phyloP scores from a whole-genome alignment of 306 rosid species.

The Cucumis melo region DNA sequence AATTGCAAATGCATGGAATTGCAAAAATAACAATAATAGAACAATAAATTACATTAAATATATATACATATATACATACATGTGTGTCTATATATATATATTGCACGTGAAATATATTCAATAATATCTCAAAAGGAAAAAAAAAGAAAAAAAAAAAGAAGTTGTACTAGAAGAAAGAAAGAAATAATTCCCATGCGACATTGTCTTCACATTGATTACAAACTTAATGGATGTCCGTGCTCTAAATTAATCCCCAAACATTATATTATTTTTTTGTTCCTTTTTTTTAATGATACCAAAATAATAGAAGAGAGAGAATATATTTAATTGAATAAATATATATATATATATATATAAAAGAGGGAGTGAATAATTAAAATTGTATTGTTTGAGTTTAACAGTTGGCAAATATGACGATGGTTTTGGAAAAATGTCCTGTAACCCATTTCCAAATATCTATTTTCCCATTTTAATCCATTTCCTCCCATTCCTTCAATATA shows the following conservation, averaged over 20 bases:
- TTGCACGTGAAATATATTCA: not conserved
- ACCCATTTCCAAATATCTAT: not conserved
- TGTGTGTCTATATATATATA: too few species aligned
- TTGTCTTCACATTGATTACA: not conserved
- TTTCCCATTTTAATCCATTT: too few species aligned
- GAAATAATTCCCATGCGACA: not conserved
- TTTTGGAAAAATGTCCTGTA: not conserved
- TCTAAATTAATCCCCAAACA: not conserved
- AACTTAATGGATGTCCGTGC: not conserved
- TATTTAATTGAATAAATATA: not conserved
- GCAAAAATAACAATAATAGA: not conserved
- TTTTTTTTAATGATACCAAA: too few species aligned
- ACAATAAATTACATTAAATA: not conserved
- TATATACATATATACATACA: too few species aligned
- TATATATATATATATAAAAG: not conserved
- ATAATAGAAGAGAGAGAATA: not conserved
- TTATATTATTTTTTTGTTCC: not conserved
- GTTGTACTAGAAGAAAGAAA: too few species aligned
- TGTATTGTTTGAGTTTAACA: not conserved
- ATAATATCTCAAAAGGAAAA: not conserved
- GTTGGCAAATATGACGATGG: too few species aligned
- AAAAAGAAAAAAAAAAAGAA: too few species aligned
- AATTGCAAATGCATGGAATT: too few species aligned
- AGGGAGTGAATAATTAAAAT: not conserved
- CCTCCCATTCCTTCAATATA: too few species aligned